Evolutionary conservation across 2,329 filamentous ascomycete genomes (phyloP), one percentile per base, ranked within the genome.

Genomic region (Epichloe glyceriae): DNA sequence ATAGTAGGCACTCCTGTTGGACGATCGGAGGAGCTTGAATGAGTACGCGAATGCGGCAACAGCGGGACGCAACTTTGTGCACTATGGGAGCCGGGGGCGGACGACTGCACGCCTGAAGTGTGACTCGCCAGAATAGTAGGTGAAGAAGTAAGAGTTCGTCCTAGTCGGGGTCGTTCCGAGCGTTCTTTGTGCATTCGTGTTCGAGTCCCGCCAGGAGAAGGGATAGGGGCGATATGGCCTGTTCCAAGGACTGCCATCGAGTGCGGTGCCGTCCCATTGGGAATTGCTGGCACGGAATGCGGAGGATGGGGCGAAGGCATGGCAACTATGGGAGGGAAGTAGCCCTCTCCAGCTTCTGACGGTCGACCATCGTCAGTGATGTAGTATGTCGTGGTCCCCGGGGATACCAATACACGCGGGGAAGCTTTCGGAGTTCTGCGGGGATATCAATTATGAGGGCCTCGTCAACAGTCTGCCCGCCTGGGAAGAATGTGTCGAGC

Each of bases 361-460:
- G 85, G 85, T 35, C 80, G 73, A 19, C 72, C 70, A 20, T 86
- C 82, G 30, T 88, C 84, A 55, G 73, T 62, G 57, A 76, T 73
- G 61, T 79, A 78, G 61, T 79, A 80, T 37, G 72, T 71, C 44
- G 73, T 69, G 15, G 69, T 49, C 62, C 44, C 67, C 61, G 57
- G 71, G 66, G 44, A 71, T 63, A 51, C 76, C 67, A 57, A 73
- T 7, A 67, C 64, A 52, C 83, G 76, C 3, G 90, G 90, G 10
- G 89, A 95, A 11, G 86, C 82, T 58, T 84, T 85, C 1, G 90
- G 89, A 0, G 88, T 90, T 53, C 85, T 79, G 50, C 82, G 80
- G 15, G 89, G 88, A 94, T 82, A 60, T 97, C 90, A 62, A 98
- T 95, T 56, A 96, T 64, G 54, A 98, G 75, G 7, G 93, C 93